These are phyloP conservation scores for Ligustrum vulgare DNA, from an alignment of 257 asterid genomes.

Conservation along the genomic window DNA sequence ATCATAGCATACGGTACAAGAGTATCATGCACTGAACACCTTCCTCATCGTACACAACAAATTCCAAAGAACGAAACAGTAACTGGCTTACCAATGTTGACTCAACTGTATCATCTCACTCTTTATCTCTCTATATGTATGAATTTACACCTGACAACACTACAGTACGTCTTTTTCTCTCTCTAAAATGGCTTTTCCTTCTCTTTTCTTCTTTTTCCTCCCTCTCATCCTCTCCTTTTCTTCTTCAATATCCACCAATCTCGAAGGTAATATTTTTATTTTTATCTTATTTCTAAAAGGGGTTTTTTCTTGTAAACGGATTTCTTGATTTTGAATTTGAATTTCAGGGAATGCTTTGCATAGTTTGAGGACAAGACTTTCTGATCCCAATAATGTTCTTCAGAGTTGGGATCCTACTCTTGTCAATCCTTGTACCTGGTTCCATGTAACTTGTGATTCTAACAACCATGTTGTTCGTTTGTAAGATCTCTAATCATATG, in stretches of 20 bases:
- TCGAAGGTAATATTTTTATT: slow-evolving; percentile 55
- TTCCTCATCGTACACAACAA: not conserved
- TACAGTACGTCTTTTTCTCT: slow-evolving; percentile 21
- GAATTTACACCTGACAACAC: slow-evolving; percentile 16
- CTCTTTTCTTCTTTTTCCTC: slow-evolving; percentile 38
- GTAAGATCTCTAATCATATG: slow-evolving; percentile 40
- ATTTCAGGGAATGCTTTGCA: slow-evolving; percentile 76
- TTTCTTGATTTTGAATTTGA: not conserved
- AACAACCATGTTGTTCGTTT: slow-evolving; percentile 75
- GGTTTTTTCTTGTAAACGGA: not conserved
- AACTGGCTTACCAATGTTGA: slow-evolving; percentile 33
- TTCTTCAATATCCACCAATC: slow-evolving; percentile 52
- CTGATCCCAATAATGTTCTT: slow-evolving; percentile 77
- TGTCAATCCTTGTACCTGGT: slow-evolving; percentile 96
- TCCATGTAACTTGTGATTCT: slow-evolving; percentile 83
- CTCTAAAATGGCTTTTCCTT: slow-evolving; percentile 50
- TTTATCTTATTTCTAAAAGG: not conserved
- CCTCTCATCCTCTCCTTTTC: slow-evolving; percentile 37
- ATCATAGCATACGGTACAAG: slow-evolving; percentile 7
- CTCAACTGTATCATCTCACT: slow-evolving; percentile 31
- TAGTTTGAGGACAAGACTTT: slow-evolving; percentile 67
- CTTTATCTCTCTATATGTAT: not conserved
- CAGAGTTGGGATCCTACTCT: slow-evolving; percentile 98
- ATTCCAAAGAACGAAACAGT: slow-evolving; percentile 13
- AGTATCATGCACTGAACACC: not conserved